Evolutionary conservation across 108 stramenopile genomes (phyloP), one percentile per base, ranked within the genome.

Genomic region (Nitzschia sp.): DNA sequence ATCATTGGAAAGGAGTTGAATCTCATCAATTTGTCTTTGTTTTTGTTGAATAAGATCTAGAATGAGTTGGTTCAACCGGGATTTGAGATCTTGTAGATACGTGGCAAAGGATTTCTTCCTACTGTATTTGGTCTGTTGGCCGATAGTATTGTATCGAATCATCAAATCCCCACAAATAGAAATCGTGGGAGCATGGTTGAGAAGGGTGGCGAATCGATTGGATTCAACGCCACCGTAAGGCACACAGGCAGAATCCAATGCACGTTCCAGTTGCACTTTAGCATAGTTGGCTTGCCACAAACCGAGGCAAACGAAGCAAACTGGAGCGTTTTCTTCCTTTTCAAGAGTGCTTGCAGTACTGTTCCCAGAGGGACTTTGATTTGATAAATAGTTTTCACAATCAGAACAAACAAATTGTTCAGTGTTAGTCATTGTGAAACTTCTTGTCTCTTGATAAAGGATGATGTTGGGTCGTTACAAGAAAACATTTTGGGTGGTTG

Each of bases 151-250:
- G 55, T 69, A 83, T 37, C 76, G 64, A 48, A 71, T 41, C 17
- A 65, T 26, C 29, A 83, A 22, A 61, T 83, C 82, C 22, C 78
- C 82, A 21, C 73, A 61, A 15, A 83, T 22, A 22, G 65, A 38
- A 29, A 79, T 53, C 19, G 69, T 67, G 5, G 71, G 68, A 12
- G 21, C 48, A 25, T 72, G 63, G 41, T 59, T 68, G 2, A 34
- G 22, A 2, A 44, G 38, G 14, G 53, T 70, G 38, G 40, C n/a
- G 57, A 79, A 74, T 25, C 59, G 56, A 70, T 77, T 67, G 53
- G 37, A 51, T 2, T 15, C 37, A 11, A 68, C 48, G 11, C 79
- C 67, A 17, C 77, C 73, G 55, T 79, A 83, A 21, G 69, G 53
- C 17, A 60, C 21, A 64, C 75, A 72, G n/a, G 75, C 60, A 53